Conservation (phyloP, 73 alveolate genomes). For the Stentor coeruleus region DNA sequence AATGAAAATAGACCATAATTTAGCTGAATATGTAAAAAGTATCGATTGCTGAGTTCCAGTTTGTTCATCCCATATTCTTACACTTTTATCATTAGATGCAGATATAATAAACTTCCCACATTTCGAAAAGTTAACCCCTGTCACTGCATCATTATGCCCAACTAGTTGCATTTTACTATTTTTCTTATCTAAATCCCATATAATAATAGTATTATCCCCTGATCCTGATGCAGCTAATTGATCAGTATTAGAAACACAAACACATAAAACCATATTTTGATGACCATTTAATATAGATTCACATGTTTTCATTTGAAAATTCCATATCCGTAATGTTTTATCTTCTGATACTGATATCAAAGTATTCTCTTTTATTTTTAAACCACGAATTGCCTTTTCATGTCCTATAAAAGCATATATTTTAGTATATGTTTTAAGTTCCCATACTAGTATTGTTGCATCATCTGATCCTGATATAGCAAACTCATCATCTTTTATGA, state of each 20-base stretch:
- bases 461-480: slow-evolving; percentile 24
- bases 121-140: slow-evolving; percentile 87
- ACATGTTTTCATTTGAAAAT: slow-evolving; percentile 79
- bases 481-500: background rate
- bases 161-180: slow-evolving; percentile 70
- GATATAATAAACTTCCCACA: slow-evolving; percentile 90
- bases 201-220: slow-evolving; percentile 89
- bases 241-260: slow-evolving; percentile 90
- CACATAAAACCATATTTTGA: slow-evolving; percentile 96
- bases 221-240: slow-evolving; percentile 91
- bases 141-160: slow-evolving; percentile 86
- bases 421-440: background rate
- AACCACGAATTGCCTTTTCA: background rate
- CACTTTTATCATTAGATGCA: slow-evolving; percentile 89
- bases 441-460: background rate
- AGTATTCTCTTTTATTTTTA: slow-evolving; percentile 61
- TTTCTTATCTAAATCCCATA: slow-evolving; percentile 91
- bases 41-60: too few species aligned
- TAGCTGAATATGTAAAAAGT: too few species aligned
- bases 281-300: slow-evolving; percentile 89
- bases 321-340: slow-evolving; percentile 96
- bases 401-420: background rate
- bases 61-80: slow-evolving; percentile 98
- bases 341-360: slow-evolving; percentile 96
- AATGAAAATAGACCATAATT: too few species aligned